These are phyloP conservation scores for Monascus purpureus DNA, from an alignment of 495 filamentous ascomycete species.

Conservation along the genomic window DNA sequence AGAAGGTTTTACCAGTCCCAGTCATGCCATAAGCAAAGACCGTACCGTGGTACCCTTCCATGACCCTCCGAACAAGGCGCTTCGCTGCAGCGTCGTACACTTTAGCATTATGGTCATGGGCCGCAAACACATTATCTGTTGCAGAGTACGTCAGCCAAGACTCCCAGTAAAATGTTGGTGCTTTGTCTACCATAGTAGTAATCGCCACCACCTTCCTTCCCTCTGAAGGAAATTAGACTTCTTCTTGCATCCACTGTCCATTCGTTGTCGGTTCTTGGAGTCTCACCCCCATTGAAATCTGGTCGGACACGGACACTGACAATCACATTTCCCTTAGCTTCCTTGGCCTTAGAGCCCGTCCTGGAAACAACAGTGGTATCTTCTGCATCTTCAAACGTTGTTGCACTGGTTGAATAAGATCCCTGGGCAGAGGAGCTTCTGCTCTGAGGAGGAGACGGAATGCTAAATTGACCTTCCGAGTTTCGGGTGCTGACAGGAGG, in stretches of 20 bases:
- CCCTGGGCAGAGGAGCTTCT: conserved; percentile 79
- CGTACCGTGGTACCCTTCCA: conserved; percentile 98
- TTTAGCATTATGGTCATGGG: conserved; percentile 80
- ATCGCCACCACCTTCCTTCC: conserved; percentile 79
- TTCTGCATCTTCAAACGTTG: conserved; percentile 60
- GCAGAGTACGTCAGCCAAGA: background rate
- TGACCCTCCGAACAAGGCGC: conserved; percentile 84
- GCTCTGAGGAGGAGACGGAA: conserved; percentile 72
- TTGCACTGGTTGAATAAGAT: conserved; percentile 81
- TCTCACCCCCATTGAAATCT: conserved; percentile 49
- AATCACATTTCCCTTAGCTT: conserved; percentile 86
- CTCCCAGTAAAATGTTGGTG: background rate
- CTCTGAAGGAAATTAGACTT: conserved; percentile 67
- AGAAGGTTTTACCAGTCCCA: conserved; percentile 96
- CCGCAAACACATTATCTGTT: conserved; percentile 86
- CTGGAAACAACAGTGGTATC: conserved; percentile 22
- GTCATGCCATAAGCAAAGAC: conserved; percentile 99
- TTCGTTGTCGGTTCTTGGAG: conserved; percentile 55
- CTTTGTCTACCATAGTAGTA: conserved; percentile 70
- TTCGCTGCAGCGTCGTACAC: conserved; percentile 93
- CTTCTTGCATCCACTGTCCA: conserved; percentile 86
- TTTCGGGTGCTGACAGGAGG: conserved; percentile 42
- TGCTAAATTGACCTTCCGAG: conserved; percentile 55
- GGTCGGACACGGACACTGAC: conserved; percentile 91
- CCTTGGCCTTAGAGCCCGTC: conserved; percentile 27